Evolutionary conservation across 345 rosid species (phyloP).

Genomic region (Erysimum cheiranthoides): DNA sequence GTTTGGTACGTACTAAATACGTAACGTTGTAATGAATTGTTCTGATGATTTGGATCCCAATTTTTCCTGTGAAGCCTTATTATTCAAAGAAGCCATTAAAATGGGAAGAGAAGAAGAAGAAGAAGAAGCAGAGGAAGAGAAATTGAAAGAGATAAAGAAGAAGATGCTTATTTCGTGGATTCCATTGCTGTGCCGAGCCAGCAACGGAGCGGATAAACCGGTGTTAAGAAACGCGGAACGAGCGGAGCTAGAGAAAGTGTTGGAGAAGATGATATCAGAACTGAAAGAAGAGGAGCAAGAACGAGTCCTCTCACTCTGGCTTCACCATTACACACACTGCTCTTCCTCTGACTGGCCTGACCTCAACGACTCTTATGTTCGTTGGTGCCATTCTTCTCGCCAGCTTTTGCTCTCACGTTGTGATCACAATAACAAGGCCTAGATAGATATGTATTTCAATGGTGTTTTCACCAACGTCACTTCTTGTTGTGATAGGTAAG

Average conservation of each 20-base stretch:
- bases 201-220: conserved; percentile 73
- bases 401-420: conserved; percentile 53
- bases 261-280: conserved; percentile 66
- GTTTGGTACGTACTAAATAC: no score
- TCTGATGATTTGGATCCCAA: not conserved
- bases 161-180: conserved; percentile 76
- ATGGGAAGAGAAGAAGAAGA: conserved; percentile 55
- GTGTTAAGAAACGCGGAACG: conserved; percentile 59
- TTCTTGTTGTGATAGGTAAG: conserved; percentile 9
- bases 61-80: conserved; percentile 53
- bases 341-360: conserved; percentile 93
- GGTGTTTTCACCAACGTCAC: not conserved
- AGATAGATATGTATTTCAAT: not conserved
- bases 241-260: conserved; percentile 58
- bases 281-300: conserved; percentile 68
- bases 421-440: conserved; percentile 3
- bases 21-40: not conserved
- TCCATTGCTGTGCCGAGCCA: conserved; percentile 75
- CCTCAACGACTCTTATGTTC: conserved; percentile 62
- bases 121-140: conserved; percentile 50
- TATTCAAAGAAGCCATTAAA: conserved; percentile 71
- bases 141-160: conserved; percentile 54
- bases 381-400: conserved; percentile 81
- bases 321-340: conserved; percentile 71
- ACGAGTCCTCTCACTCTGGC: conserved; percentile 80